Evolutionary conservation across 169 alveolate species (phyloP).

Genomic region (Babesia gibsoni): DNA sequence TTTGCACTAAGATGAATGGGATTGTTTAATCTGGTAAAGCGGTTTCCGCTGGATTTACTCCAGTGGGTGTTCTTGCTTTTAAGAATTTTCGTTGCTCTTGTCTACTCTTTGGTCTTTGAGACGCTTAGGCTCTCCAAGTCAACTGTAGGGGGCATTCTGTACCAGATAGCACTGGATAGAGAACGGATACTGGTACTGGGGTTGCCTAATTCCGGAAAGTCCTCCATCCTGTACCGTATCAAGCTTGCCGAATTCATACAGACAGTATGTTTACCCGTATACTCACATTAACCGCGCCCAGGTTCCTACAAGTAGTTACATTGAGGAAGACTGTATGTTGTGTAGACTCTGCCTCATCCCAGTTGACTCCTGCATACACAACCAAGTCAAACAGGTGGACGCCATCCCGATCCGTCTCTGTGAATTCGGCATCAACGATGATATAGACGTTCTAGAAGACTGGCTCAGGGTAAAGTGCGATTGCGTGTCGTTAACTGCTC

Average conservation of each 20-base stretch:
- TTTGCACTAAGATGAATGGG: conserved; percentile 26
- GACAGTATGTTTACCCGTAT: conserved; percentile 19
- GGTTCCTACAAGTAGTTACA: conserved; percentile 41
- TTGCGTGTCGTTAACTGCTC: not conserved
- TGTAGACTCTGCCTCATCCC: conserved; percentile 43
- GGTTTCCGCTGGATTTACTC: conserved; percentile 21
- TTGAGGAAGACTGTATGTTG: conserved; percentile 39
- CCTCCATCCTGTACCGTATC: conserved; percentile 57
- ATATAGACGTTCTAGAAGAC: conserved; percentile 18
- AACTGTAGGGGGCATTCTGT: not conserved
- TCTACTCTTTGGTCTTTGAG: no score
- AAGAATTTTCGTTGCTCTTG: not conserved
- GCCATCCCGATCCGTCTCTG: conserved; percentile 7
- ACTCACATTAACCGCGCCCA: not conserved
- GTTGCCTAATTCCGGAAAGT: conserved; percentile 48
- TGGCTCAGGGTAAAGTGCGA: conserved; percentile 1
- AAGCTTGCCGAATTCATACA: conserved; percentile 54
- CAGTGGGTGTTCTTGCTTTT: conserved; percentile 9
- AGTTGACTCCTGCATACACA: conserved; percentile 4
- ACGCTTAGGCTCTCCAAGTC: no score
- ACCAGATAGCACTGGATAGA: not conserved
- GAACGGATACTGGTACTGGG: conserved; percentile 50
- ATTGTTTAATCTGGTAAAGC: conserved; percentile 16
- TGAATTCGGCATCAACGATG: conserved; percentile 21
- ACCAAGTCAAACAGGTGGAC: not conserved